Evolutionary conservation across 352 stramenopile species (phyloP).

Genomic region (Globisporangium parvum): DNA sequence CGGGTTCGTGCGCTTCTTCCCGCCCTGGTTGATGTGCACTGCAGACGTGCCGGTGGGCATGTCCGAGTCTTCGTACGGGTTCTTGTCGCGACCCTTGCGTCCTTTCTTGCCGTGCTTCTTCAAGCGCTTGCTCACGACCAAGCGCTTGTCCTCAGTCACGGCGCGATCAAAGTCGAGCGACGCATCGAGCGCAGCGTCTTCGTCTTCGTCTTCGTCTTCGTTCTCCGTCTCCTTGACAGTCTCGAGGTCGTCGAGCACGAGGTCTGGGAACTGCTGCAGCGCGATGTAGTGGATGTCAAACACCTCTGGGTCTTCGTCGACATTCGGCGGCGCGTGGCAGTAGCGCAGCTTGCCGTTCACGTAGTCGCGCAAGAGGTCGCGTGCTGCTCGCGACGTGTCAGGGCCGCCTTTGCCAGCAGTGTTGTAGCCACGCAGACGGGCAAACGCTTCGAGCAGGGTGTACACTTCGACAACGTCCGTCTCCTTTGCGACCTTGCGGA

Average conservation of each 20-base stretch:
- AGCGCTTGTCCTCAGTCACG: slow-evolving; percentile 56
- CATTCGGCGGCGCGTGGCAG: slow-evolving; percentile 91
- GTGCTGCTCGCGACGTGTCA: slow-evolving; percentile 93
- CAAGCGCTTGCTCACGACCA: slow-evolving; percentile 65
- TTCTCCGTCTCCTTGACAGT: slow-evolving; percentile 10
- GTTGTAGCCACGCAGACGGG: slow-evolving; percentile 87
- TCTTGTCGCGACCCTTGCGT: slow-evolving; percentile 94
- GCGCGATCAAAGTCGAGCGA: slow-evolving; percentile 65
- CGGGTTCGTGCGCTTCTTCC: slow-evolving; percentile 71
- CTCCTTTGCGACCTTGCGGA: slow-evolving; percentile 59
- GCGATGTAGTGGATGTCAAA: slow-evolving; percentile 78
- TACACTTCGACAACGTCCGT: slow-evolving; percentile 78
- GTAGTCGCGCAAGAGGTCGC: slow-evolving; percentile 97
- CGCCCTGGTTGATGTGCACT: slow-evolving; percentile 65
- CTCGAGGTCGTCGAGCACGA: slow-evolving; percentile 16
- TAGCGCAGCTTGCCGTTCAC: slow-evolving; percentile 96
- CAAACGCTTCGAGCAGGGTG: slow-evolving; percentile 72
- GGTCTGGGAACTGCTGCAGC: slow-evolving; percentile 48
- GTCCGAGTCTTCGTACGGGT: slow-evolving; percentile 93
- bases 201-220: slow-evolving; percentile 12
- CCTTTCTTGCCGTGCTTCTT: slow-evolving; percentile 96
- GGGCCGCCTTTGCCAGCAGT: slow-evolving; percentile 92
- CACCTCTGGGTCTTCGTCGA: slow-evolving; percentile 31
- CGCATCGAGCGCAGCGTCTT: slow-evolving; percentile 21
- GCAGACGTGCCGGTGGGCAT: slow-evolving; percentile 36